These are phyloP conservation scores for Vitis hybrid DNA, from an alignment of 177 flowering plant species.

Conservation along the genomic window DNA sequence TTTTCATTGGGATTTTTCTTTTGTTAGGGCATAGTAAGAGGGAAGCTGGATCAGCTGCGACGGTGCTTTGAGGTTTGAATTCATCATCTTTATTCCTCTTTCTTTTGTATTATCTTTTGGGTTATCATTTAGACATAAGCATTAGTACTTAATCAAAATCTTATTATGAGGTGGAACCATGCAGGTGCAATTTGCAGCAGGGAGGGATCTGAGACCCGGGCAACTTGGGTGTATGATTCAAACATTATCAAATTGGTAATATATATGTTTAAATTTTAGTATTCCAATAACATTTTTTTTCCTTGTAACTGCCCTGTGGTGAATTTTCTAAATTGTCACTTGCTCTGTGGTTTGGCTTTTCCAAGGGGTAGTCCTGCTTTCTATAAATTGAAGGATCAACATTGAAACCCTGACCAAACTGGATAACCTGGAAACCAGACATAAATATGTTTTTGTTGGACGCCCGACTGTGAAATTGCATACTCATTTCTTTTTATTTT, in stretches of 20 bases:
- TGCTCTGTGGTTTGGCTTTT: too few species aligned
- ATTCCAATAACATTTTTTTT: too few species aligned
- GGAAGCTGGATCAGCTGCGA: conserved; percentile 92
- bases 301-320: too few species aligned
- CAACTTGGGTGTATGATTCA: conserved; percentile 85
- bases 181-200: conserved; percentile 95
- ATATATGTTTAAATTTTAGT: not conserved
- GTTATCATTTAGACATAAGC: not conserved
- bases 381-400: too few species aligned
- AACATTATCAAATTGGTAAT: conserved; percentile 74
- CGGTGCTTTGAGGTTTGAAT: conserved; percentile 90
- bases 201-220: conserved; percentile 89
- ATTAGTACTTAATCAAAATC: not conserved
- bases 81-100: not conserved
- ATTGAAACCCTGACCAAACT: too few species aligned
- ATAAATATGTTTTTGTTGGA: too few species aligned
- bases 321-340: too few species aligned
- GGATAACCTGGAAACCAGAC: too few species aligned
- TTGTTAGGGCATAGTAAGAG: conserved; percentile 89
- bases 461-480: too few species aligned
- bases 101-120: not conserved
- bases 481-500: too few species aligned
- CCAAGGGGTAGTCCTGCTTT: too few species aligned
- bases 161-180: conserved; percentile 13
- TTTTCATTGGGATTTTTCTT: conserved; percentile 1